Base-by-base conservation (phyloP, 164 flowering plant species). In the Protea cynaroides region DNA sequence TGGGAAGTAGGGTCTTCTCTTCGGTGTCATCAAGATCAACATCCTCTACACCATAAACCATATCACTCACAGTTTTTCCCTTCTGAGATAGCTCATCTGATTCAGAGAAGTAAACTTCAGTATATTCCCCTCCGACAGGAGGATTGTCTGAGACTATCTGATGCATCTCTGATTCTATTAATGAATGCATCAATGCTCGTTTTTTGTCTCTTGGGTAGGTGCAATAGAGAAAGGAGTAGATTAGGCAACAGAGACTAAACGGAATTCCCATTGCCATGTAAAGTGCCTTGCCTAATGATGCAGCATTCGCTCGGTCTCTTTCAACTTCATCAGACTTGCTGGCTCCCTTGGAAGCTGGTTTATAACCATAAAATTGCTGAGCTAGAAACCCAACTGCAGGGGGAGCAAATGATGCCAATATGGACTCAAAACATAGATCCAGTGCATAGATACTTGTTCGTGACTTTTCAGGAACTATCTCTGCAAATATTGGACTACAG, bases 401-500 rank as follows among this genome's bases (percentile, higher is more conserved):
- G 19, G 98, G 98, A 66, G 98, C 96, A 81, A 93, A 93, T 23
- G 98, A 93, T 71, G 98, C 79, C 11, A 93, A 71, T 56, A 90
- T 69, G 23, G 97, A 83, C 75, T 90, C 98, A 56, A 93, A 88
- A 12, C 96, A 88, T 47, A 87, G 78, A 73, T 93, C 97, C 74
- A 93, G 65, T 3, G 97, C 98, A 76, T 93, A 93, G 65, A 93
- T 83, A 71, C 87, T 88, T 44, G 97, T 86, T 64, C 98, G 74
- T 51, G 96, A 86, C 66, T 74, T 86, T 79, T 84, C 89, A 0
- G 96, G 96, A 63, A 93, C 98, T 63, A 93, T 88, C 75, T 93
- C 98, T 68, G 98, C 98, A 80, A 88, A 90, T 74, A 90, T 93
- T 19, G 98, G 96, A 77, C 97, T 93, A 88, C 74, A 62, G 8